phyloP scores from a whole-genome alignment of 768 basidiomycete species.

The Mycena galericulata region DNA sequence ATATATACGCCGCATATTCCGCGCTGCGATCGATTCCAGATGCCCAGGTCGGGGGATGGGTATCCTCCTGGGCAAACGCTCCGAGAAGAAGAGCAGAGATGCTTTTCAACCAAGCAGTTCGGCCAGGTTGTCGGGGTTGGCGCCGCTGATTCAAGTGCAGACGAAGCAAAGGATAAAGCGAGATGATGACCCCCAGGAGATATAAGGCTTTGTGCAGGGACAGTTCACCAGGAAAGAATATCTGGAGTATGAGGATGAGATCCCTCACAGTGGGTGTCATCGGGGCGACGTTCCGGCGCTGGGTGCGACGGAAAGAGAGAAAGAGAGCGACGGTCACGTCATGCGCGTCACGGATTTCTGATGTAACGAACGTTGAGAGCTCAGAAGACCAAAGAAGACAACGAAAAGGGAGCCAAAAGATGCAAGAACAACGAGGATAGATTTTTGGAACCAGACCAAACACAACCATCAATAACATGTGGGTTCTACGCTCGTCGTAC shows the following conservation, averaged over 20 bases:
- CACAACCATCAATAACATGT: too few species aligned
- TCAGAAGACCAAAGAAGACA: too few species aligned
- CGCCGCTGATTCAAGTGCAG: slow-evolving; percentile 22
- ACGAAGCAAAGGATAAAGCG: slow-evolving; percentile 19
- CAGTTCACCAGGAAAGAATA: slow-evolving; percentile 19
- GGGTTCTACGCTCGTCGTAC: too few species aligned
- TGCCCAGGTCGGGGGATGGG: not conserved
- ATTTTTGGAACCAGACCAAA: too few species aligned
- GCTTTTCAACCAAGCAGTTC: slow-evolving; percentile 11
- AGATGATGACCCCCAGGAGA: slow-evolving; percentile 15
- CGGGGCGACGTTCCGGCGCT: too few species aligned
- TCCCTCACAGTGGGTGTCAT: slow-evolving; percentile 8
- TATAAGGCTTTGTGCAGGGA: slow-evolving; percentile 17
- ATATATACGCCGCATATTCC: not conserved
- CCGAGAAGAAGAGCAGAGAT: not conserved
- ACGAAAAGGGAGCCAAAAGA: too few species aligned
- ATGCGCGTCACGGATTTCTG: too few species aligned
- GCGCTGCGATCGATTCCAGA: not conserved
- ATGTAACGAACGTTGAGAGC: too few species aligned
- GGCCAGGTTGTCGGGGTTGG: not conserved
- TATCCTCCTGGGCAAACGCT: not conserved
- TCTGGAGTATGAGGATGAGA: slow-evolving; percentile 11
- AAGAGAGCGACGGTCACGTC: too few species aligned
- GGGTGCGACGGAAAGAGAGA: not conserved
- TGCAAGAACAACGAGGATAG: too few species aligned